Evolutionary conservation across 1,284 basidiomycete species (phyloP).

Genomic region (Xerocomus amazonicus): DNA sequence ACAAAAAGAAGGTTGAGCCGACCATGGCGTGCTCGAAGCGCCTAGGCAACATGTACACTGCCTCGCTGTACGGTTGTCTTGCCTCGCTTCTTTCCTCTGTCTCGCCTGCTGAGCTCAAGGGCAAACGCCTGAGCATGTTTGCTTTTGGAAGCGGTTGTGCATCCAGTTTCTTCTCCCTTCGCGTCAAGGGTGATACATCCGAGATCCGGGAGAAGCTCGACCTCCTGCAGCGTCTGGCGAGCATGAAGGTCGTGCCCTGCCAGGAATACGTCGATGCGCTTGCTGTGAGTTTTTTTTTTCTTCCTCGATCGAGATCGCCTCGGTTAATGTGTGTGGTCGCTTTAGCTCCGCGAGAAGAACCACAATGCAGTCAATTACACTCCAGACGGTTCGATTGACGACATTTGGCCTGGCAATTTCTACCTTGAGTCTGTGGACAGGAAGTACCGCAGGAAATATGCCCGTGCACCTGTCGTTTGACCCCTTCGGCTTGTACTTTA

Average conservation of each 20-base stretch:
- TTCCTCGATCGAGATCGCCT: background rate
- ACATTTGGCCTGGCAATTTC: conserved; percentile 93
- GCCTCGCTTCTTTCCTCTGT: conserved; percentile 76
- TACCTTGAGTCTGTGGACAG: conserved; percentile 92
- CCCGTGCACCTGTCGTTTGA: conserved; percentile 48
- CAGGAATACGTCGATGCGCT: conserved; percentile 80
- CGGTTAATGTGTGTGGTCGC: background rate
- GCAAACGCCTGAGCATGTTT: conserved; percentile 88
- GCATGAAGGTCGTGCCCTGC: conserved; percentile 90
- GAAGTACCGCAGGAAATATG: conserved; percentile 92
- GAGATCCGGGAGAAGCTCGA: conserved; percentile 80
- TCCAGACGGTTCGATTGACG: conserved; percentile 82
- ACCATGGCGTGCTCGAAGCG: conserved; percentile 81
- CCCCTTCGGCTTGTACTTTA: conserved; percentile 4
- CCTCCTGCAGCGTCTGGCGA: conserved; percentile 71
- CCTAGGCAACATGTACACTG: conserved; percentile 99
- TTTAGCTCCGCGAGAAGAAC: conserved; percentile 89
- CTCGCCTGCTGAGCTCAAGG: conserved; percentile 61
- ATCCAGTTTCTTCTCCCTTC: conserved; percentile 85
- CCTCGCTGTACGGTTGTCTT: conserved; percentile 92
- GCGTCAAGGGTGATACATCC: conserved; percentile 81
- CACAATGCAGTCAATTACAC: conserved; percentile 89
- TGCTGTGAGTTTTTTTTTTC: conserved; percentile 47
- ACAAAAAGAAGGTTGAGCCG: conserved; percentile 70
- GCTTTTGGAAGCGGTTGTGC: conserved; percentile 94